These are phyloP conservation scores for Staphylotrichum tortipilum DNA, from an alignment of 495 filamentous ascomycete species.

Conservation along the genomic window DNA sequence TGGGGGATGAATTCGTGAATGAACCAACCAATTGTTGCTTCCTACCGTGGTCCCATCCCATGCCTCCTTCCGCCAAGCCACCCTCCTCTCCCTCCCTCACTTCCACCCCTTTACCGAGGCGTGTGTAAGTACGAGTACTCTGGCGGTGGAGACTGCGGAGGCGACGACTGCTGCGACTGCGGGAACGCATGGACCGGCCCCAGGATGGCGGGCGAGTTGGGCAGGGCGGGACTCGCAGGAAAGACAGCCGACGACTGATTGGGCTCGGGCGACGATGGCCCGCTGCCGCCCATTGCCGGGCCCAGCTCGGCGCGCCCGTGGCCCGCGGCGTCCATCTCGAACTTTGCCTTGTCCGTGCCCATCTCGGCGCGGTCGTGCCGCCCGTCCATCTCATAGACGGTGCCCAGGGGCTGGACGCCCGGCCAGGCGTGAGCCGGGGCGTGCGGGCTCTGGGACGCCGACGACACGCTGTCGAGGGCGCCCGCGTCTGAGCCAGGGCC, in stretches of 20 bases:
- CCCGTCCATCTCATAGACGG: conserved; percentile 21
- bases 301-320: conserved; percentile 10
- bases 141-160: no score
- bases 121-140: no score
- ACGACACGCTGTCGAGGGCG: neutral
- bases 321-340: conserved; percentile 19
- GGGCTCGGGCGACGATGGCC: neutral
- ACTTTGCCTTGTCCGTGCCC: conserved; percentile 8
- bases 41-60: no score
- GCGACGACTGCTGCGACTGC: neutral
- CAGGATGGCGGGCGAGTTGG: neutral
- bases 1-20: no score
- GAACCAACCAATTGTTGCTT: no score
- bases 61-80: no score
- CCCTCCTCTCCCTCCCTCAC: no score
- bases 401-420: neutral
- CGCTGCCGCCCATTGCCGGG: neutral
- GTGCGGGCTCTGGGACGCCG: neutral
- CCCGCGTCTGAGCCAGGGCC: neutral
- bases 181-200: no score
- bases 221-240: neutral
- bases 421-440: no score
- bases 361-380: conserved; percentile 18
- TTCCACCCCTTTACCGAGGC: no score
- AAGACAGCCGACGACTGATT: neutral